These are phyloP conservation scores for Aspergillus alliaceus DNA, from an alignment of 2,329 filamentous ascomycete species.

Conservation along the genomic window DNA sequence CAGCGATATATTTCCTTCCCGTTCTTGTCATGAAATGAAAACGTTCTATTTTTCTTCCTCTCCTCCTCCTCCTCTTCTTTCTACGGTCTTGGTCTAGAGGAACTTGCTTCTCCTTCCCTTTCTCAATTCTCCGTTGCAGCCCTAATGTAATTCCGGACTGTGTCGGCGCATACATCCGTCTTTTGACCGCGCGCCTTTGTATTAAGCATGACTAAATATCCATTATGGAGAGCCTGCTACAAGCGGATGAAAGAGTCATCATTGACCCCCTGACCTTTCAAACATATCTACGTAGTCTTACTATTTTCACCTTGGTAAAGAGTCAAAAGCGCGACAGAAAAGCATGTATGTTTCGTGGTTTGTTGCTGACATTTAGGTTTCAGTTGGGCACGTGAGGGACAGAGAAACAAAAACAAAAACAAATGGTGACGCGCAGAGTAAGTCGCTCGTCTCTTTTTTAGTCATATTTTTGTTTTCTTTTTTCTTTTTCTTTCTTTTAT, in stretches of 20 bases:
- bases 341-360: too few species aligned
- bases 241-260: neutral
- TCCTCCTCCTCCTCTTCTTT: neutral
- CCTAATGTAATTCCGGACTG: neutral
- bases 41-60: neutral
- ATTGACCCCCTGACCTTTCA: neutral
- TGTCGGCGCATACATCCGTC: neutral
- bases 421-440: neutral
- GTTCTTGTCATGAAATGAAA: neutral
- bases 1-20: neutral
- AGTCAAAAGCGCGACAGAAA: too few species aligned
- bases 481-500: neutral
- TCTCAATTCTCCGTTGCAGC: neutral
- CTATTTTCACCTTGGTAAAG: too few species aligned
- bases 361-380: constrained; percentile 1
- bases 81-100: neutral
- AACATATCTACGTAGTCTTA: too few species aligned
- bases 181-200: neutral
- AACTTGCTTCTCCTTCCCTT: neutral
- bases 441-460: neutral
- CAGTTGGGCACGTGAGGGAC: neutral
- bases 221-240: neutral
- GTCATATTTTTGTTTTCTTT: neutral
- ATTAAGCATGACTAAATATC: neutral
- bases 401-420: neutral